Percentiles rank a stretch among this genome's conserved stretches.
These are phyloP conservation scores for Quillaja saponaria DNA, from an alignment of 306 rosid genomes.

Conservation along the genomic window DNA sequence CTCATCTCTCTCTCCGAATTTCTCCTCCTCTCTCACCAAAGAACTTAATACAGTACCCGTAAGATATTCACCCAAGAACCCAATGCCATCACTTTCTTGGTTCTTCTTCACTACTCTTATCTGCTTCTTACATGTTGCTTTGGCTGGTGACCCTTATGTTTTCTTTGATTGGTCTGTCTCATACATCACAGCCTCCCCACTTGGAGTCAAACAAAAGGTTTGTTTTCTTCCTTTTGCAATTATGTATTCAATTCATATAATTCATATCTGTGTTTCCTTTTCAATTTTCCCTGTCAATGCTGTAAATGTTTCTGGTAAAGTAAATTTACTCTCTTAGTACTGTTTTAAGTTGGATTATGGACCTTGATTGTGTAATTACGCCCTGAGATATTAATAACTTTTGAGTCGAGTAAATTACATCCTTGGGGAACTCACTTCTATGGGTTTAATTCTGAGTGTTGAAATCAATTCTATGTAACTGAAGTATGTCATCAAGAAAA, in stretches of 20 bases:
- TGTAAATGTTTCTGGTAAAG: not conserved
- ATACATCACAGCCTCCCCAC: conserved; percentile 63
- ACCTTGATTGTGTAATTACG: not conserved
- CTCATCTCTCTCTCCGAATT: too few relatives aligned
- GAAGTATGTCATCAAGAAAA: not conserved
- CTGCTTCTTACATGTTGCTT: conserved; percentile 44
- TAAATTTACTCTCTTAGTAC: not conserved
- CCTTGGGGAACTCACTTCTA: conserved; percentile 1
- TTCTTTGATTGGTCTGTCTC: conserved; percentile 85
- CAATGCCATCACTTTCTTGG: conserved; percentile 41
- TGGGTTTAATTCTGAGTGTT: conserved; percentile 13
- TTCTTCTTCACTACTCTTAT: conserved; percentile 37
- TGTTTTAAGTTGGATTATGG: not conserved
- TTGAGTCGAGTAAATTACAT: not conserved
- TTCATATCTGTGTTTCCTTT: not conserved
- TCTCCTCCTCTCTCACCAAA: too few relatives aligned
- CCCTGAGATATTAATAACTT: not conserved
- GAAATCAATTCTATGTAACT: not conserved
- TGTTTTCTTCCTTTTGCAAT: conserved; percentile 15
- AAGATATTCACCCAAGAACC: too few relatives aligned
- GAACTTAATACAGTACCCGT: too few relatives aligned
- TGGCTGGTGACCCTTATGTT: conserved; percentile 70
- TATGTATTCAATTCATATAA: not conserved
- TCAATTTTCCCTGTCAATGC: not conserved
- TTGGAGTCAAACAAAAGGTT: conserved; percentile 80